A percentile compares a stretch with the other conserved stretches of the same genome.
These are phyloP conservation scores for Camelina neglecta DNA, from an alignment of 345 rosid species.

Conservation along the genomic window DNA sequence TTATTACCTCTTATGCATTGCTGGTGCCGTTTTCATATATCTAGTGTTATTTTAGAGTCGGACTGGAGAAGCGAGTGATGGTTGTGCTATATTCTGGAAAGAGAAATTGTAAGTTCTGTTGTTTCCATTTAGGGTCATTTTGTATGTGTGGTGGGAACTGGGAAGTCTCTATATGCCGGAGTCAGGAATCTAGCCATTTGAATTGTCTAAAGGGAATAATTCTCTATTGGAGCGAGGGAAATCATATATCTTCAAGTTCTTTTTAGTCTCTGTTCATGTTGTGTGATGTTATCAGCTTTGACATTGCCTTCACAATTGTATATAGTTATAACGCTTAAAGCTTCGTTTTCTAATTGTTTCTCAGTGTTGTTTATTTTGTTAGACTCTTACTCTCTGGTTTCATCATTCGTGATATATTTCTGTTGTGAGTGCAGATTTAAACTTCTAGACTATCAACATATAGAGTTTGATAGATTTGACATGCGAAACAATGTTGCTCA, in stretches of 20 bases:
- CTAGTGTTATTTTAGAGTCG: slow-evolving; percentile 58
- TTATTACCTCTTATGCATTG: slow-evolving; percentile 7
- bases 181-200: slow-evolving; percentile 21
- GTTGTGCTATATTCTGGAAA: slow-evolving; percentile 91
- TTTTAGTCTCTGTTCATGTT: slow-evolving; percentile 9
- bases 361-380: slow-evolving; percentile 6
- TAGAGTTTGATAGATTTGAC: slow-evolving; percentile 85
- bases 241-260: not conserved
- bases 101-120: slow-evolving; percentile 58
- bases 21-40: not conserved
- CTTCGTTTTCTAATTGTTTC: slow-evolving; percentile 19
- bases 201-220: slow-evolving; percentile 3
- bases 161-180: slow-evolving; percentile 9
- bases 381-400: slow-evolving; percentile 24
- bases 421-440: slow-evolving; percentile 67
- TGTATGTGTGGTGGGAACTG: slow-evolving; percentile 25
- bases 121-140: slow-evolving; percentile 4
- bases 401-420: slow-evolving; percentile 33
- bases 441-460: slow-evolving; percentile 74
- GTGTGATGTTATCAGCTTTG: slow-evolving; percentile 9
- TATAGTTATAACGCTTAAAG: not conserved
- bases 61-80: slow-evolving; percentile 85
- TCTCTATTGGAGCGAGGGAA: slow-evolving; percentile 7
- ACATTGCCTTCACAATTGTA: slow-evolving; percentile 8
- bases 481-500: slow-evolving; percentile 94